Evolutionary conservation across 2,329 filamentous ascomycete genomes (phyloP).

Genomic region (Sarocladium oryzae): DNA sequence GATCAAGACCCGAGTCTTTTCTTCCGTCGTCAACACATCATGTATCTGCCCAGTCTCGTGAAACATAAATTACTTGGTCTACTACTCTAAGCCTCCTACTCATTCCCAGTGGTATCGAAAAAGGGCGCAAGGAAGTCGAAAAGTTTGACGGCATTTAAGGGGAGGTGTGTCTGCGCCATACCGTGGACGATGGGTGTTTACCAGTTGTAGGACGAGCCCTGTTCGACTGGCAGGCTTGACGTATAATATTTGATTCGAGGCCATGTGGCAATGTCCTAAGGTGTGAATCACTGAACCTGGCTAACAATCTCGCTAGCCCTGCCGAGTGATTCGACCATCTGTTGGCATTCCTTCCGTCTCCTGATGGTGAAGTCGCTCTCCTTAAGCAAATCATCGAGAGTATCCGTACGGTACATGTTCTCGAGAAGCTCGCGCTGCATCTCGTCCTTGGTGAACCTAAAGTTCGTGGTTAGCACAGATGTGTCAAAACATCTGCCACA

Average conservation of each 20-base stretch:
- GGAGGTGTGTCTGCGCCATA: slow-evolving; percentile 3
- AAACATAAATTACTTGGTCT: slow-evolving; percentile 5
- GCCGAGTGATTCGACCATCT: slow-evolving; percentile 93
- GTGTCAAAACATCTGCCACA: neutral
- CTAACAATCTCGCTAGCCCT: slow-evolving; percentile 95
- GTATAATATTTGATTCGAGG: neutral
- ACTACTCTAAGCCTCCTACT: slow-evolving; percentile 6
- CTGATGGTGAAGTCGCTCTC: slow-evolving; percentile 96
- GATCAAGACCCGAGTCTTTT: neutral
- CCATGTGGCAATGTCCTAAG: neutral
- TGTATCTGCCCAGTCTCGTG: neutral
- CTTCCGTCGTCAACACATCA: neutral
- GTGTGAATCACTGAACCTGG: slow-evolving; percentile 51
- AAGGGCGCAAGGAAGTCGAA: neutral
- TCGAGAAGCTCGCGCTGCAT: slow-evolving; percentile 97
- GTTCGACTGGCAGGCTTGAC: neutral
- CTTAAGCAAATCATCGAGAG: slow-evolving; percentile 90
- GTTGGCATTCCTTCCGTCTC: slow-evolving; percentile 93
- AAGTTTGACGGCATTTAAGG: neutral
- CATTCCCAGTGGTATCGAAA: slow-evolving; percentile 9
- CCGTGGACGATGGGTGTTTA: neutral
- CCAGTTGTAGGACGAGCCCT: too few relatives aligned
- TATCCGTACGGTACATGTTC: slow-evolving; percentile 91
- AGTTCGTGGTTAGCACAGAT: neutral
- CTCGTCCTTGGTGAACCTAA: slow-evolving; percentile 88